Percentiles rank a stretch among this genome's conserved stretches.
phyloP scores from a whole-genome alignment of 78 protist genomes.

The Monosiga brevicollis region DNA sequence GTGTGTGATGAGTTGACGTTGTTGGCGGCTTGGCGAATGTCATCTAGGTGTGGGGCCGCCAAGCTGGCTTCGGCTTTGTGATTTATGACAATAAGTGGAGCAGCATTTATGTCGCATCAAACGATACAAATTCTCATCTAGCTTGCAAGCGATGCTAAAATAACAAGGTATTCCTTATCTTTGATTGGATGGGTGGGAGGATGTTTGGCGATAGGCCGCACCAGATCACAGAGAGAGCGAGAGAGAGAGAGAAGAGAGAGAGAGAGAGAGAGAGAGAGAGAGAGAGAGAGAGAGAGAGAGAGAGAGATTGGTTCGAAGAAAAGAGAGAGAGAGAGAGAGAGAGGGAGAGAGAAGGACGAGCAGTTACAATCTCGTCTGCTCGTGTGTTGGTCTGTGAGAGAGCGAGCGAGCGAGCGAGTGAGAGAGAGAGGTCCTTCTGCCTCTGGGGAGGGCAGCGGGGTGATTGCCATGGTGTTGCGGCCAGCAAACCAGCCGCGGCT shows the following conservation, averaged over 20 bases:
- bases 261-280: slow-evolving; percentile 1
- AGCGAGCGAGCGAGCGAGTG: too few species aligned
- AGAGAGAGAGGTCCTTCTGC: too few species aligned
- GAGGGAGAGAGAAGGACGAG: background rate
- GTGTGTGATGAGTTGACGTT: too few species aligned
- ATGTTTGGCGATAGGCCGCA: background rate
- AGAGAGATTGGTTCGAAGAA: too few species aligned
- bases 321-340: too few species aligned
- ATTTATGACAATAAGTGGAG: slow-evolving; percentile 4
- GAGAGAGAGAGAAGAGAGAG: too few species aligned
- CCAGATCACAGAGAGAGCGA: too few species aligned
- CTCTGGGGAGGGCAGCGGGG: too few species aligned
- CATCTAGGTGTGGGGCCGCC: background rate
- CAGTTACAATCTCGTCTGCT: background rate
- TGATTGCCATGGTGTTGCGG: too few species aligned
- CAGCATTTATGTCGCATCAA: slow-evolving; percentile 45
- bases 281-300: slow-evolving; percentile 1
- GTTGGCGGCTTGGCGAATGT: background rate
- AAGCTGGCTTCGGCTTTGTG: background rate
- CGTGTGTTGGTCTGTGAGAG: background rate
- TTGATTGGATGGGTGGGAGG: background rate
- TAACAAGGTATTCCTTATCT: background rate
- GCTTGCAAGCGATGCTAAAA: background rate
- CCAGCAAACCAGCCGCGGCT: too few species aligned
- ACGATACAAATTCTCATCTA: slow-evolving; percentile 22